phyloP scores from a whole-genome alignment of 106 monocot species.

The Allium sativum region DNA sequence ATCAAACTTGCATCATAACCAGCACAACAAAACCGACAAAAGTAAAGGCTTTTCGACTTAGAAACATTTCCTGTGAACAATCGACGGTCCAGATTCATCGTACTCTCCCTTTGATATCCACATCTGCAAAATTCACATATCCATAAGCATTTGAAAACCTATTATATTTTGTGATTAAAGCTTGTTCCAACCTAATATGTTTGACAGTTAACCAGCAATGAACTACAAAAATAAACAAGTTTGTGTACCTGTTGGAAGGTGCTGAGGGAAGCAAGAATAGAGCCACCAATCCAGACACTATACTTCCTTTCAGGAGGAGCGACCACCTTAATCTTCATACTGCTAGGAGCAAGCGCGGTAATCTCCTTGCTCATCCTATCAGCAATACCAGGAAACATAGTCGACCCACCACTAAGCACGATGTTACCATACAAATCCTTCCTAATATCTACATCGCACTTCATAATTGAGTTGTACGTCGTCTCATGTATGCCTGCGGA shows the following conservation, averaged over 20 bases:
- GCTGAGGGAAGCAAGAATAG: conserved; percentile 20
- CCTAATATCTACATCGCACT: conserved; percentile 22
- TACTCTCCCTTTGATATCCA: background rate
- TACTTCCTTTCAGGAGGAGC: conserved; percentile 18
- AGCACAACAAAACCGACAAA: too few species aligned
- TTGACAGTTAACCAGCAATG: too few species aligned
- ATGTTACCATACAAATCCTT: conserved; percentile 17
- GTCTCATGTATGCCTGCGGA: conserved; percentile 17
- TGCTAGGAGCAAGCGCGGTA: conserved; percentile 15
- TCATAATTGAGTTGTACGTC: conserved; percentile 17
- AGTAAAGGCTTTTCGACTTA: background rate
- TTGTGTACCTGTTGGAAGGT: conserved; percentile 13
- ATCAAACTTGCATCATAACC: too few species aligned
- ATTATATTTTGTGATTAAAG: too few species aligned
- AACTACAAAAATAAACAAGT: too few species aligned
- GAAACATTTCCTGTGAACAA: background rate
- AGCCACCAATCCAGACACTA: conserved; percentile 23
- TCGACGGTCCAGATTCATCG: background rate
- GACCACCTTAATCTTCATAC: conserved; percentile 21
- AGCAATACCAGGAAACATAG: conserved; percentile 17
- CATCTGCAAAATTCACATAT: background rate
- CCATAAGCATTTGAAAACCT: background rate
- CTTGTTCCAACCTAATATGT: too few species aligned
- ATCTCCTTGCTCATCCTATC: conserved; percentile 22
- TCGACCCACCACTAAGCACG: conserved; percentile 15